Base-by-base conservation (phyloP, 305 asterid genomes). In the Rubia balearica region DNA sequence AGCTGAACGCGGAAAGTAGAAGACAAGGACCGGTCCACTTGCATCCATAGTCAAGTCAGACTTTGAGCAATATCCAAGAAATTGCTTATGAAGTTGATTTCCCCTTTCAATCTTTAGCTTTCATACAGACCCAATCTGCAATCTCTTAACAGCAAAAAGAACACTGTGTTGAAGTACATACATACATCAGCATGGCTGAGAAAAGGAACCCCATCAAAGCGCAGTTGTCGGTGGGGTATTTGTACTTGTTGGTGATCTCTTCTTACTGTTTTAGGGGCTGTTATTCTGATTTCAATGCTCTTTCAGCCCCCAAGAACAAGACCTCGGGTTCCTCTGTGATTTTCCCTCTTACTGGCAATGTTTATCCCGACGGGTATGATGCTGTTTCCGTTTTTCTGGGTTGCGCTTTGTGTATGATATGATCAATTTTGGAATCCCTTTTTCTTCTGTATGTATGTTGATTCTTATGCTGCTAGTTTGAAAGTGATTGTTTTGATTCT, bases 291-390 rank as follows among this genome's bases (percentile, higher is more conserved):
- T 49, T 69, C 68, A n/a, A 56, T 49, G 74, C 41, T 41, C 61
- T 62, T 43, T 17, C 40, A n/a, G 0, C 61, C 40, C 12, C 22
- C 42, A 67, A 45, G 51, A 69, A 75, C 61, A 79, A 76, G 76
- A 36, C 71, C 24, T 51, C 45, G 66, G 78, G 76, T 40, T 90
- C 98, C 75, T 88, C 98, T 65, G 83, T 90, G 70, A 51, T 90
- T 72, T 86, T 90, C 71, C 97, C 97, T 7, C 81, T 92, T 67
- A 60, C 87, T 51, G 97, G 98, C 71, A 90, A 89, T 74, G 97
- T 90, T 74, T 92, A 90, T 86, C 98, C 98, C 4, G 67, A 79
- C 68, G 98, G 98, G 98, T 92, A 69, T 33, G 82, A 2, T 22
- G 10, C 57, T 69, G 27, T 33, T 67, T 61, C 3, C 55, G 10